A percentile compares a stretch with the other conserved stretches of the same genome.
Conservation (phyloP, 176 grass and related monocot genomes). For the Cenchrus americanus region DNA sequence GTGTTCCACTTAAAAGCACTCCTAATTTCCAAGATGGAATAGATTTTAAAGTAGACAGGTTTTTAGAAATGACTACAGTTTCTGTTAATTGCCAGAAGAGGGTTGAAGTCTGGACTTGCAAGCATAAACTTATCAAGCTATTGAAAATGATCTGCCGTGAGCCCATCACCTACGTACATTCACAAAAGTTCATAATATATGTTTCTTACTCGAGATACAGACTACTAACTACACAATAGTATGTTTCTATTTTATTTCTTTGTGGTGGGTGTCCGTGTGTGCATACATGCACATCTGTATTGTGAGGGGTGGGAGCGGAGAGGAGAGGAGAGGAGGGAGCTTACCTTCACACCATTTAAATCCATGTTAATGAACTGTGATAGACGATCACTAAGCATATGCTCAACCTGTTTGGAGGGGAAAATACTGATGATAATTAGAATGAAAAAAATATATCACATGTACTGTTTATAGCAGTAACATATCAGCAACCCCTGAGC, state of each 20-base stretch:
- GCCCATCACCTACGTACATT: not conserved
- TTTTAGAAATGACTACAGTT: slow-evolving; percentile 13
- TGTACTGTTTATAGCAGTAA: slow-evolving; percentile 17
- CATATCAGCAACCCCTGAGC: not conserved
- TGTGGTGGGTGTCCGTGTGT: not conserved
- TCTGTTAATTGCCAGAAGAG: not conserved
- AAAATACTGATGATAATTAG: slow-evolving; percentile 29
- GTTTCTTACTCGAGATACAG: slow-evolving; percentile 2
- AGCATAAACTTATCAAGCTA: slow-evolving; percentile 6
- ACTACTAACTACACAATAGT: slow-evolving; percentile 7
- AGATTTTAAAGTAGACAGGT: not conserved
- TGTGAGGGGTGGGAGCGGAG: not conserved
- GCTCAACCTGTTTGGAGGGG: slow-evolving; percentile 76
- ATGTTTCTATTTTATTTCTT: not conserved
- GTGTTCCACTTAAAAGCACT: slow-evolving; percentile 24
- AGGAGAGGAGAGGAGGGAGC: not conserved
- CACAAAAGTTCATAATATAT: not conserved
- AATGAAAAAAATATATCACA: not conserved
- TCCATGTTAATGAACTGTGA: slow-evolving; percentile 76
- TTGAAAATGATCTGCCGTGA: not conserved
- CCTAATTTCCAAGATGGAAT: not conserved
- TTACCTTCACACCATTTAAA: slow-evolving; percentile 83
- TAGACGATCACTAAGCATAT: slow-evolving; percentile 91
- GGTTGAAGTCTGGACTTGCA: not conserved
- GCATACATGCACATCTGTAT: not conserved